Evolutionary conservation across 116 monocot genomes (phyloP).

Genomic region (Cymodocea nodosa): DNA sequence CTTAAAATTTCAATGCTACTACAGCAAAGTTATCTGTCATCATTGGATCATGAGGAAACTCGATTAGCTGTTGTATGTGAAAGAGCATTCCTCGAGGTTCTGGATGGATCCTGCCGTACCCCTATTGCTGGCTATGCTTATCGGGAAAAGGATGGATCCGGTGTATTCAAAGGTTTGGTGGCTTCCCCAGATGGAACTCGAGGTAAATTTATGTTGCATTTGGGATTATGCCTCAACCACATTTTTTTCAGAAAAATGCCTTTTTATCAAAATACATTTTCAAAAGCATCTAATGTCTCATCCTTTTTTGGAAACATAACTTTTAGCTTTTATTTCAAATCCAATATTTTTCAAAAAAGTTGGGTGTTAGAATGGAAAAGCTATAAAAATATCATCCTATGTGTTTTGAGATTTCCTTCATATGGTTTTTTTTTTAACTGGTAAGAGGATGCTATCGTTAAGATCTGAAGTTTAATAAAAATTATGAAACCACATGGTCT

Average conservation of each 20-base stretch:
- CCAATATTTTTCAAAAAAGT: too few relatives aligned
- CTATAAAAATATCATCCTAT: too few relatives aligned
- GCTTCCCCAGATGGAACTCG: slow-evolving; percentile 90
- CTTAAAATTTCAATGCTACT: not conserved
- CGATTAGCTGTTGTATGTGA: slow-evolving; percentile 85
- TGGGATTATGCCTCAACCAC: not conserved
- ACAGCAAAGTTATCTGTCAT: slow-evolving; percentile 63
- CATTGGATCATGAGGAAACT: slow-evolving; percentile 86
- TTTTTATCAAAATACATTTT: not conserved
- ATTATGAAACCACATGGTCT: too few relatives aligned
- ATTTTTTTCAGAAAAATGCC: not conserved
- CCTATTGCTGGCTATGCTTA: slow-evolving; percentile 91
- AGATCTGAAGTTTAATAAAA: too few relatives aligned
- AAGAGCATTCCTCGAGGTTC: slow-evolving; percentile 68
- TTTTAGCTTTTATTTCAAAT: too few relatives aligned
- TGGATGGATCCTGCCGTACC: slow-evolving; percentile 90
- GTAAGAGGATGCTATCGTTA: too few relatives aligned
- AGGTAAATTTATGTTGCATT: slow-evolving; percentile 26
- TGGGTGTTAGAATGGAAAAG: too few relatives aligned
- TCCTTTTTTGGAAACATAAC: too few relatives aligned
- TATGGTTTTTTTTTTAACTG: too few relatives aligned
- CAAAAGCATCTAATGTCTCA: too few relatives aligned
- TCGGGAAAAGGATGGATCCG: slow-evolving; percentile 53
- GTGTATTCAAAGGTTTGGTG: slow-evolving; percentile 74
- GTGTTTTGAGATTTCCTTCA: too few relatives aligned